Percentiles rank a stretch among this genome's conserved stretches.
Conservation (phyloP, 1,284 basidiomycete genomes). For the Cutaneotrichosporon dermatis region DNA sequence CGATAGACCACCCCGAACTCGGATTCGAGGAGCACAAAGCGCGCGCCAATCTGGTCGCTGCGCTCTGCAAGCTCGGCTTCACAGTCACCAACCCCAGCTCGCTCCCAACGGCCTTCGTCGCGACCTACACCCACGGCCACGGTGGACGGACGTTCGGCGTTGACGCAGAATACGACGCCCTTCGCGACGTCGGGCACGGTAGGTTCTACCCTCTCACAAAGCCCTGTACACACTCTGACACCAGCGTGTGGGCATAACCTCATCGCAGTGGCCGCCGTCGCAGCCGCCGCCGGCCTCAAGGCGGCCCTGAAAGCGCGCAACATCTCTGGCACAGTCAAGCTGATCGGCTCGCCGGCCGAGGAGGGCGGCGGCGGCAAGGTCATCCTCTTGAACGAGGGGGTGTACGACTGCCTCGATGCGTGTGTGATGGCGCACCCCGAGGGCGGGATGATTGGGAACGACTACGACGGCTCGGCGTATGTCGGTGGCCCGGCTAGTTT, state of each 20-base stretch:
- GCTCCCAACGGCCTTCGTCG: conserved; percentile 27
- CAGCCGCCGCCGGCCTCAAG: conserved; percentile 39
- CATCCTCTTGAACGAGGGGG: conserved; percentile 66
- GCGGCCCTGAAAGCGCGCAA: conserved; percentile 35
- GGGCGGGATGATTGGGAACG: conserved; percentile 11
- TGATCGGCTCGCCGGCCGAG: conserved; percentile 57
- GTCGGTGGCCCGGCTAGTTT: conserved; percentile 25
- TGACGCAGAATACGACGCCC: conserved; percentile 34
- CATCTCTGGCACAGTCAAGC: conserved; percentile 39
- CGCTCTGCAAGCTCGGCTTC: conserved; percentile 26
- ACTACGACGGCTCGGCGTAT: conserved; percentile 17
- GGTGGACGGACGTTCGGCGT: conserved; percentile 33
- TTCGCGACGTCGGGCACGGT: conserved; percentile 29
- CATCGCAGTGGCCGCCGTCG: conserved; percentile 47
- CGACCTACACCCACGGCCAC: conserved; percentile 27
- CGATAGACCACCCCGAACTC: conserved; percentile 30
- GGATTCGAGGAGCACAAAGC: conserved; percentile 32
- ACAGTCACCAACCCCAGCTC: conserved; percentile 26
- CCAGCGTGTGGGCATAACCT: conserved; percentile 63
- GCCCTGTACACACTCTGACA: too few relatives aligned
- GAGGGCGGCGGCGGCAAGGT: conserved; percentile 76
- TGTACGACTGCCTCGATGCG: conserved; percentile 56
- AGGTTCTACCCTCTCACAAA: too few relatives aligned
- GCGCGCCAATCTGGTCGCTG: conserved; percentile 20
- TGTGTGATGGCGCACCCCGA: conserved; percentile 32